phyloP scores from a whole-genome alignment of 1,284 basidiomycete genomes.

The Rhodotorula glutinis region DNA sequence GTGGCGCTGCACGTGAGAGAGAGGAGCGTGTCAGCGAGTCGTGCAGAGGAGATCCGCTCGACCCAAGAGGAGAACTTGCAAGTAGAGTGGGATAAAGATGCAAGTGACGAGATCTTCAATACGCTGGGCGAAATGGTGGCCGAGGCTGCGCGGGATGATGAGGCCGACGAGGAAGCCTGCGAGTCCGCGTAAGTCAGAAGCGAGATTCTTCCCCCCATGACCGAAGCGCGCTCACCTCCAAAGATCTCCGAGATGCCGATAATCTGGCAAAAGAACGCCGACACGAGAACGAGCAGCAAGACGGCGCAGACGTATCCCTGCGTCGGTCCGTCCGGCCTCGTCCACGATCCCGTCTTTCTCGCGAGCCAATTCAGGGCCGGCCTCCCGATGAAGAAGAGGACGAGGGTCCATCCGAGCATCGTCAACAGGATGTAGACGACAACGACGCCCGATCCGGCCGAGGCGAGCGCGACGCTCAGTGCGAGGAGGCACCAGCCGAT shows the following conservation, averaged over 20 bases:
- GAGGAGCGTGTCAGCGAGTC: no score
- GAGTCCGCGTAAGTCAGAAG: slow-evolving; percentile 63
- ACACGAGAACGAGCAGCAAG: slow-evolving; percentile 69
- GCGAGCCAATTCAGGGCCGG: slow-evolving; percentile 55
- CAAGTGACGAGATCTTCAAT: slow-evolving; percentile 67
- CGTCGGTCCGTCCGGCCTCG: slow-evolving; percentile 62
- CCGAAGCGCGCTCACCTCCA: neutral
- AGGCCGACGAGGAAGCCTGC: slow-evolving; percentile 74
- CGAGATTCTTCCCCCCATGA: no score
- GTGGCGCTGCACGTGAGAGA: slow-evolving; percentile 40
- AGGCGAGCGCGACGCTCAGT: slow-evolving; percentile 83
- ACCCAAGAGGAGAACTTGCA: neutral
- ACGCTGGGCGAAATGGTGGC: slow-evolving; percentile 62
- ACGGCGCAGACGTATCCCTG: slow-evolving; percentile 69
- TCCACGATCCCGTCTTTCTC: slow-evolving; percentile 69
- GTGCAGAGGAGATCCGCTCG: neutral
- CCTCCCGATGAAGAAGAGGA: slow-evolving; percentile 71
- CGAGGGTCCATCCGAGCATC: slow-evolving; percentile 72
- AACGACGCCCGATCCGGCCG: slow-evolving; percentile 65
- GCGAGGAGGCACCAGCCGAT: slow-evolving; percentile 64
- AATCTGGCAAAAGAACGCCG: slow-evolving; percentile 82
- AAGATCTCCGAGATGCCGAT: slow-evolving; percentile 58
- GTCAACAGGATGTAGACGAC: slow-evolving; percentile 74
- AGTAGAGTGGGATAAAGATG: slow-evolving; percentile 65
- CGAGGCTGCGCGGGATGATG: slow-evolving; percentile 81